Evolutionary conservation across 441 rosid species (phyloP).

Genomic region (Corymbia citriodora): DNA sequence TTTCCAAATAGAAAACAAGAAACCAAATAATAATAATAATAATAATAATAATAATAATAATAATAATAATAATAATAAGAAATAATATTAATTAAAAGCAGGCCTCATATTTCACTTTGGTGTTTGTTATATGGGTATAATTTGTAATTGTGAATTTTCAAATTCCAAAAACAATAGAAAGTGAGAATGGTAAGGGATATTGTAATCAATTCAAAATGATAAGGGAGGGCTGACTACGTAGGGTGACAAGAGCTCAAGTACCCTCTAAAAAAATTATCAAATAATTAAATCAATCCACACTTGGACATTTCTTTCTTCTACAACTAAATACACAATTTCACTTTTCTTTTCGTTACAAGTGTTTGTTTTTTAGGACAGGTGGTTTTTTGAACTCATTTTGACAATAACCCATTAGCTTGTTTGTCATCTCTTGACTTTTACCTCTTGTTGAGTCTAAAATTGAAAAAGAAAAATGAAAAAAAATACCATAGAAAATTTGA

Average conservation of each 20-base stretch:
- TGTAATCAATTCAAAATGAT: neutral
- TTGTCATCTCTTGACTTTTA: too few relatives aligned
- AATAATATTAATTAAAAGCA: too few relatives aligned
- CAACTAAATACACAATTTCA: too few relatives aligned
- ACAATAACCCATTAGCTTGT: too few relatives aligned
- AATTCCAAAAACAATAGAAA: neutral
- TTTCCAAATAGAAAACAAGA: neutral
- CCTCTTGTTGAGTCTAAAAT: neutral
- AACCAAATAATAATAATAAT: neutral
- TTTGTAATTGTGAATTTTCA: neutral
- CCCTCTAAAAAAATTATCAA: neutral
- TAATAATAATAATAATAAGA: too few relatives aligned
- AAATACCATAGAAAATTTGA: neutral
- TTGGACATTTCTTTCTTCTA: neutral
- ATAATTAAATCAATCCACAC: neutral
- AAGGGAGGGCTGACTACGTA: neutral
- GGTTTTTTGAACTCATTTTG: too few relatives aligned
- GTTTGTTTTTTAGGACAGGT: too few relatives aligned
- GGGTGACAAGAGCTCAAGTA: neutral
- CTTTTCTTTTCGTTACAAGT: too few relatives aligned
- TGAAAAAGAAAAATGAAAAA: neutral
- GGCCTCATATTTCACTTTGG: neutral
- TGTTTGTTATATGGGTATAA: neutral
- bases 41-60: too few relatives aligned
- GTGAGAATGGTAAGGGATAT: neutral